Base-by-base conservation (phyloP, 2,329 filamentous ascomycete genomes). In the Cryphonectria naterciae region DNA sequence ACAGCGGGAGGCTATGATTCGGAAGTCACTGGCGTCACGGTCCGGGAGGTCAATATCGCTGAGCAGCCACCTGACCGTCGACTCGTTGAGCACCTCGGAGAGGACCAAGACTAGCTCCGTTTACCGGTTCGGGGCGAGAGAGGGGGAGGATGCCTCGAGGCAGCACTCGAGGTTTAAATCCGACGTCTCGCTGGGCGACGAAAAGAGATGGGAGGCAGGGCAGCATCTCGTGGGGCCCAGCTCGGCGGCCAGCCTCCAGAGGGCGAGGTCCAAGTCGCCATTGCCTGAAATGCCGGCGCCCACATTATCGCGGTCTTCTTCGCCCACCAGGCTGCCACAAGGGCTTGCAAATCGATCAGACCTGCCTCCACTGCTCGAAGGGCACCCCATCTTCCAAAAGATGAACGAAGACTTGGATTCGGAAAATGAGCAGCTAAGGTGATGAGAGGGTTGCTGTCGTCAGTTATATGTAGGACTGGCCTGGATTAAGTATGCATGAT, bases 1-100 rank as follows among this genome's bases (percentile, higher is more conserved):
- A 37, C 79, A 83, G 71, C 77, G 83, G 17, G 74, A 75, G 41
- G 77, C 76, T 62, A 83, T 85, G 74, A 85, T 85, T 70, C 79
- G 80, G 67, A 85, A 85, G 75, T 84, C 83, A 2, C 75, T 85
- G 1, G 76, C 77, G 41, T 76, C 71, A 37, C 75, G 78, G 63
- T 78, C 77, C 39, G 68, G 69, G 41, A 46, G 64, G 32, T 69
- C 68, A 15, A 70, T 56, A 62, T 73, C 68, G 17, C 60, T 67
- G 25, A 68, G 54, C 49, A 71, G 52, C 69, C 69, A 58, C 70
- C 72, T 8, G 25, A 70, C 52, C 28, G 35, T 32, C 35, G 54
- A 54, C 62, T 54, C 46, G 32, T 58, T 35, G 37, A 70, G 68
- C 65, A 35, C 22, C n/a, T 41, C 17, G 10, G 69, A 71, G 22